These are phyloP conservation scores for Bjerkandera adusta DNA, from an alignment of 1,284 basidiomycete genomes.

Conservation along the genomic window DNA sequence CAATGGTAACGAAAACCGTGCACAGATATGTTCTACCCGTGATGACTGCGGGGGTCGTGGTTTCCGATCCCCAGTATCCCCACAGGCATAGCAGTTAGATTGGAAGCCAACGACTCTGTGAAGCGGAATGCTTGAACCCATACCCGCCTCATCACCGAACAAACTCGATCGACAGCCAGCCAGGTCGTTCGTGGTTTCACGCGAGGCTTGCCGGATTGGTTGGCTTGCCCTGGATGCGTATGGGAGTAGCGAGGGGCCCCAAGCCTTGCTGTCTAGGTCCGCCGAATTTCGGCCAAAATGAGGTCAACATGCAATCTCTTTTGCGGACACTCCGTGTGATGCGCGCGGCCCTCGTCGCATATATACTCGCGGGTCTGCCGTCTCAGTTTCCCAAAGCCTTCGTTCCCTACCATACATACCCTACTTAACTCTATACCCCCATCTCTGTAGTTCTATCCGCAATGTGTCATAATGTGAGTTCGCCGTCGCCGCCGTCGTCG, in stretches of 20 bases:
- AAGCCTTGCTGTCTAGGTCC: slow-evolving; percentile 31
- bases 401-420: slow-evolving; percentile 13
- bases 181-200: slow-evolving; percentile 10
- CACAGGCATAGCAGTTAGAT: background rate
- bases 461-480: slow-evolving; percentile 79
- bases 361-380: slow-evolving; percentile 12
- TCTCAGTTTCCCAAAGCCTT: slow-evolving; percentile 3
- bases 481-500: slow-evolving; percentile 5
- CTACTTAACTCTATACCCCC: slow-evolving; percentile 6
- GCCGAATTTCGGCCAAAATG: slow-evolving; percentile 28
- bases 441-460: slow-evolving; percentile 7
- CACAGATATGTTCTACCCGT: background rate
- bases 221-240: slow-evolving; percentile 8
- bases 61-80: background rate
- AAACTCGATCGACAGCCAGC: slow-evolving; percentile 9
- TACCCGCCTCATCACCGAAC: slow-evolving; percentile 9
- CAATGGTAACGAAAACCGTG: no score
- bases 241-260: slow-evolving; percentile 26
- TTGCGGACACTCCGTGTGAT: slow-evolving; percentile 26
- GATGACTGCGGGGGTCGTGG: background rate
- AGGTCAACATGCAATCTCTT: slow-evolving; percentile 30
- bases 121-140: slow-evolving; percentile 5
- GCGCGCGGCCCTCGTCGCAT: slow-evolving; percentile 21
- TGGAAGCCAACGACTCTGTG: no score
- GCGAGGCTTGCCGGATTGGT: slow-evolving; percentile 5